Conservation (phyloP, 176 grass and related monocot species). For the Aegilops bicornis region DNA sequence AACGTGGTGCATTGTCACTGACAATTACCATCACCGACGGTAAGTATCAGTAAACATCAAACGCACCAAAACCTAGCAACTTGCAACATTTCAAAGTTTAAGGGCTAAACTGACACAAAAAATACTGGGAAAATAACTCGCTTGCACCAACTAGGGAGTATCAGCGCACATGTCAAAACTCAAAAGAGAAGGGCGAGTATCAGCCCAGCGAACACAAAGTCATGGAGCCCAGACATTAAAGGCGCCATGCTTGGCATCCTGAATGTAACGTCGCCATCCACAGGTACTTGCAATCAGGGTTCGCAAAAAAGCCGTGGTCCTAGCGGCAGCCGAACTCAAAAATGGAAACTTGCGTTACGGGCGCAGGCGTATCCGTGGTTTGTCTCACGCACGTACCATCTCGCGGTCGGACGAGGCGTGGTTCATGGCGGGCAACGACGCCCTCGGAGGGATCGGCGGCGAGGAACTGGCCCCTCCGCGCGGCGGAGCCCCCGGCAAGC, state of each 20-base stretch:
- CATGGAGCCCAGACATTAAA: neutral
- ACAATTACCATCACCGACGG: neutral
- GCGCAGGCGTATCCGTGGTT: neutral
- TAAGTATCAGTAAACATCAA: neutral
- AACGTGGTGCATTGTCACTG: neutral
- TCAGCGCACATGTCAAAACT: neutral
- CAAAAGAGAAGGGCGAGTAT: too few relatives aligned
- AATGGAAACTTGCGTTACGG: conserved; percentile 6
- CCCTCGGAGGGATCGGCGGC: neutral
- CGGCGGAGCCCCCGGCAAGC: conserved; percentile 40
- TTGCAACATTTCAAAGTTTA: neutral
- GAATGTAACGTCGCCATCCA: neutral
- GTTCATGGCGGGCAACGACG: neutral
- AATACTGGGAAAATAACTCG: too few relatives aligned
- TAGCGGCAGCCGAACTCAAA: neutral
- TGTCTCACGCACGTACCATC: conserved; percentile 19
- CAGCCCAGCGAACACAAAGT: neutral
- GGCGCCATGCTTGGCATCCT: neutral
- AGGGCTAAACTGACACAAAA: neutral
- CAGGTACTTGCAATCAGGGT: neutral
- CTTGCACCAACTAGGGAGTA: neutral
- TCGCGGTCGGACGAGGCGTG: neutral
- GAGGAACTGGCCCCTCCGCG: conserved; percentile 22
- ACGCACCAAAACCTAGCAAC: neutral
- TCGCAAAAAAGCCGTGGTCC: neutral